Conservation (phyloP, 1,139 yeast genomes). For the Scheffersomyces parashehatae region DNA sequence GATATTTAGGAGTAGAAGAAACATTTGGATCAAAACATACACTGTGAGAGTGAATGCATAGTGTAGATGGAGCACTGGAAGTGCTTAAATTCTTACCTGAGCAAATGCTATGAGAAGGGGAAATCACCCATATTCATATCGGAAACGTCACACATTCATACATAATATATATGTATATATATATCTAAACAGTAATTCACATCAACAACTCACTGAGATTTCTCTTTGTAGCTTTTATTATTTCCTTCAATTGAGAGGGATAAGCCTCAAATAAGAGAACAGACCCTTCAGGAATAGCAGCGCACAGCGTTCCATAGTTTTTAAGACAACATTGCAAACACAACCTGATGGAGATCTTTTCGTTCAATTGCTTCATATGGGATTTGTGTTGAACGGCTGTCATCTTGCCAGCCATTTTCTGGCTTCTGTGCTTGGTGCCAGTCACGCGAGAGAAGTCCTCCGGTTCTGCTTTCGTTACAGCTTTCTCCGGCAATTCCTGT, state of each 20-base stretch:
- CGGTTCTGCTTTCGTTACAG: neutral
- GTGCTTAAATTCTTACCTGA: too few relatives aligned
- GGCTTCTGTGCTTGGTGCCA: neutral
- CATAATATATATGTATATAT: neutral
- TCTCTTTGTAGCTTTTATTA: conserved; percentile 12
- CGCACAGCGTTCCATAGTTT: conserved; percentile 10
- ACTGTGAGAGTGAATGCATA: too few relatives aligned
- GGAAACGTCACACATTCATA: too few relatives aligned
- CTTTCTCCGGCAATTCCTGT: neutral
- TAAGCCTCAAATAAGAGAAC: conserved; percentile 20
- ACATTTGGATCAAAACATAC: too few relatives aligned
- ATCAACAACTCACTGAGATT: conserved; percentile 3
- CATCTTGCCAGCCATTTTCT: conserved; percentile 11
- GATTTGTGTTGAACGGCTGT: conserved; percentile 15
- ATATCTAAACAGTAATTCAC: neutral
- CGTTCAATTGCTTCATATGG: conserved; percentile 22
- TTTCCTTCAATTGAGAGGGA: conserved; percentile 20
- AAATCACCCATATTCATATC: too few relatives aligned
- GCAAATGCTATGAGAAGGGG: too few relatives aligned
- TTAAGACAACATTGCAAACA: conserved; percentile 23
- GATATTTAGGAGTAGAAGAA: too few relatives aligned
- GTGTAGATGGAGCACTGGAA: too few relatives aligned
- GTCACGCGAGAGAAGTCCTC: neutral
- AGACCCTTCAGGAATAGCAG: conserved; percentile 20
- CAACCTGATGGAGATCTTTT: conserved; percentile 18